Evolutionary conservation across 345 rosid species (phyloP), one percentile per base, ranked within the genome.

Genomic region (Dipteronia dyeriana): DNA sequence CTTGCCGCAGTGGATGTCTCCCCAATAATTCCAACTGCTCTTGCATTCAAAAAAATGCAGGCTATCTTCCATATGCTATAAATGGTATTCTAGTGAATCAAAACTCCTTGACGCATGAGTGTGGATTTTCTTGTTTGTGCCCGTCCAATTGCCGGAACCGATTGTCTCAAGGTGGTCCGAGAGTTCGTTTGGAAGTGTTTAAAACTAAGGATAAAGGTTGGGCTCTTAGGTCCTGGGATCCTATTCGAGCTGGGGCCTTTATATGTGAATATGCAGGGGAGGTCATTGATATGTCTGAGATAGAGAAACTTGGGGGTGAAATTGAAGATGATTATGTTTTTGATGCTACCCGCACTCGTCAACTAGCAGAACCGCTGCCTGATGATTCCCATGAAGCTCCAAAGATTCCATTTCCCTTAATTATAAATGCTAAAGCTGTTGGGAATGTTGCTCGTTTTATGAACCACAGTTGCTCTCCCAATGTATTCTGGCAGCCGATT

Each of bases 381-480:
- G 3, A 14, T n/a, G 47, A 51, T 47, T 49, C 79, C 63, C 79
- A 73, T 2, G 86, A 78, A 76, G 66, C 81, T 68, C 39, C 57
- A 4, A 53, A 53, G n/a, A 68, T 93, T 75, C 91, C 94, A 38
- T 87, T 78, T 75, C 91, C 96, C 38, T 59, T 95, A 41, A 69
- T 91, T 64, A 95, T 95, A 73, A 84, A 82, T 80, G 91, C 99
- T 23, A 93, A 85, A 75, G 80, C 84, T 74, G 70, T 69, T 51
- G 98, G 99, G 54, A 95, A 95, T 79, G 96, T 93, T 25, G 91
- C 98, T 63, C 87, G 98, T 47, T 93, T 95, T 82, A 91, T 95
- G 96, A 95, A 95, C 75, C 96, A 95, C 63, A 90, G 98, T 77
- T 95, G 99, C 86, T 79, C 75, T 63, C 97, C 97, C 4, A 93